phyloP scores from a whole-genome alignment of 345 rosid genomes.

The Citrus hindsii region DNA sequence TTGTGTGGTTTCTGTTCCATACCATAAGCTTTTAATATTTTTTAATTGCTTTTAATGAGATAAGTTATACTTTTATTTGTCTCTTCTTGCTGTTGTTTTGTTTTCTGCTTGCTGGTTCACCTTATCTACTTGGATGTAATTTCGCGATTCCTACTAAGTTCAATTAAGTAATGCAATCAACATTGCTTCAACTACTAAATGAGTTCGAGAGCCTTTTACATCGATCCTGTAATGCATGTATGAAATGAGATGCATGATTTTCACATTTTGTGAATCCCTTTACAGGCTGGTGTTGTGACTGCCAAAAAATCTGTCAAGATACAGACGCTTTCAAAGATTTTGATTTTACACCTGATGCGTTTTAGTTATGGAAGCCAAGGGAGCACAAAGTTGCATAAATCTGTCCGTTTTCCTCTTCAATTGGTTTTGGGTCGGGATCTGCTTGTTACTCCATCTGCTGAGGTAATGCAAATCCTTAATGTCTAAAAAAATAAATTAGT shows the following conservation, averaged over 20 bases:
- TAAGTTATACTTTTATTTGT: neutral
- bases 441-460: conserved; percentile 58
- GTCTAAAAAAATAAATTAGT: neutral
- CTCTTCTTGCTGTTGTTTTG: neutral
- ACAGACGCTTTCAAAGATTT: conserved; percentile 73
- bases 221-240: neutral
- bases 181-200: neutral
- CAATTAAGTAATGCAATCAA: neutral
- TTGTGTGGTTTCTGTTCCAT: neutral
- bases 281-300: conserved; percentile 74
- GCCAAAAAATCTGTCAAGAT: conserved; percentile 84
- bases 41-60: neutral
- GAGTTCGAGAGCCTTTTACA: neutral
- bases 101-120: neutral
- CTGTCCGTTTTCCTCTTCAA: conserved; percentile 81
- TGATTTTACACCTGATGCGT: conserved; percentile 94
- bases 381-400: conserved; percentile 84
- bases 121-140: neutral
- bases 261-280: conserved; percentile 10
- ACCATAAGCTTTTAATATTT: neutral
- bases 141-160: neutral
- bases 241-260: neutral
- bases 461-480: conserved; percentile 36
- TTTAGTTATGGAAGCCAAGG: conserved; percentile 92
- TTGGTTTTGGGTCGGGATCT: conserved; percentile 61